A percentile compares a stretch with the other conserved stretches of the same genome.
Evolutionary conservation across 2,329 filamentous ascomycete genomes (phyloP).

Genomic region (Colletotrichum gigasporum): DNA sequence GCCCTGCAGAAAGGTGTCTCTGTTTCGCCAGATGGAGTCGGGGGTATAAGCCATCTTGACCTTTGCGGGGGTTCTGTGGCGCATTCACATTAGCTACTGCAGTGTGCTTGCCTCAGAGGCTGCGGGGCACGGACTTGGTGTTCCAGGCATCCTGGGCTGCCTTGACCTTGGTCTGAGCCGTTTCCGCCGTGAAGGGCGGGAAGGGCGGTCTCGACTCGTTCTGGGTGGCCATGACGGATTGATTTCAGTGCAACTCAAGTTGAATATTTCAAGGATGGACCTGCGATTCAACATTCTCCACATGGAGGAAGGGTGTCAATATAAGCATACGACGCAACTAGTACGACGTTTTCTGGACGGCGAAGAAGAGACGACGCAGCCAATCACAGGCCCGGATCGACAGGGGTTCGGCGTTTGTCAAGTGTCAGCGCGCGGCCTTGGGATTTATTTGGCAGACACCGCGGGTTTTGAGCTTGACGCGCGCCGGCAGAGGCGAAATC

Average conservation of each 20-base stretch:
- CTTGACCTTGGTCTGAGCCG: slow-evolving; percentile 81
- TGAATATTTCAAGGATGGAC: neutral
- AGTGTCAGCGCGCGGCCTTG: slow-evolving; percentile 11
- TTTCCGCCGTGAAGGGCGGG: slow-evolving; percentile 79
- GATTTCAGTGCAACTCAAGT: too few relatives aligned
- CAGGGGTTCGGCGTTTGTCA: slow-evolving; percentile 12
- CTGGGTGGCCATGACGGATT: slow-evolving; percentile 7
- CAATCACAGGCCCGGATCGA: slow-evolving; percentile 10
- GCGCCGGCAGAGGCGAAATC: neutral
- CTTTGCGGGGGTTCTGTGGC: slow-evolving; percentile 65
- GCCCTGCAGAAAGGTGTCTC: slow-evolving; percentile 74
- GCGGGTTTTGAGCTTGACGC: slow-evolving; percentile 9
- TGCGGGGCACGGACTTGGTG: slow-evolving; percentile 62
- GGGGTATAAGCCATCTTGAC: slow-evolving; percentile 80
- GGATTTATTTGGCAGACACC: slow-evolving; percentile 8
- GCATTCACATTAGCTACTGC: too few relatives aligned
- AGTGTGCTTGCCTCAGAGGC: neutral
- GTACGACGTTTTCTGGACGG: neutral
- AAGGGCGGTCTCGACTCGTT: slow-evolving; percentile 49
- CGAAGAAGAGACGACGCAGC: neutral
- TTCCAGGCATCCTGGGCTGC: slow-evolving; percentile 88
- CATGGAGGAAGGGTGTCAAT: neutral
- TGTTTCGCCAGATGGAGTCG: slow-evolving; percentile 84
- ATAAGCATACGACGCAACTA: neutral
- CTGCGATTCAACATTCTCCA: too few relatives aligned